Evolutionary conservation across 1,139 yeast genomes (phyloP), one percentile per base, ranked within the genome.

Genomic region (Geotrichum cucujoidarum): DNA sequence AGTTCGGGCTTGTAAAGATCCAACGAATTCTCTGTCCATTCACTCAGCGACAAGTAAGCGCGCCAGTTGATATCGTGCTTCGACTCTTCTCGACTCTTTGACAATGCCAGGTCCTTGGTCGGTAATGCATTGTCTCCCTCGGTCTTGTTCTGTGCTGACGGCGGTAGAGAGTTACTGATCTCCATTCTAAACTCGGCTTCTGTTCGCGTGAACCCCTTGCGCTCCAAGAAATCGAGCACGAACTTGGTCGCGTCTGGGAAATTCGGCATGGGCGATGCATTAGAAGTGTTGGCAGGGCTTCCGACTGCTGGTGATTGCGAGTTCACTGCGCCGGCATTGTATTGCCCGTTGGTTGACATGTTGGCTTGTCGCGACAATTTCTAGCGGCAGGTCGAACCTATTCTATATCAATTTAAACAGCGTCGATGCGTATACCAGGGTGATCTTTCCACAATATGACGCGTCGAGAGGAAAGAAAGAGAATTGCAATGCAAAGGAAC

Each of bases 111-210:
- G n/a, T n/a, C n/a, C n/a, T n/a, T n/a, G 32, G 4, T 5, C 14
- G 32, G 16, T 30, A 11, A 5, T 11, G 11, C 16, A 32, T 16
- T 32, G 35, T 32, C 33, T 33, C 14, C 21, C 10, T 32, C 32
- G 29, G 45, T 51, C 21, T 41, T 35, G 8, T 49, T 47, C 27
- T 53, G 48, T 37, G 53, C 53, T 18, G 76, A 71, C 0, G 84
- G 78, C 0, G 81, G 78, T 17, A 83, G 79, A 0, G 81, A 77
- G 52, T 88, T 81, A 2, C 94, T 77, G 54, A 88, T 81, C 64
- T 94, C 99, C 55, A 89, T 78, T 55, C 98, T 77, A 52, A 92
- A 75, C 83, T 89, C 87, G 4, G 96, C 89, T 65, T 94, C 99
- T 0, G 97, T 90, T 57, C 84, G 79, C 56, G 87, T 90, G 62